Evolutionary conservation across 495 filamentous ascomycete genomes (phyloP), one percentile per base, ranked within the genome.

Genomic region (Penicillium odoratum): DNA sequence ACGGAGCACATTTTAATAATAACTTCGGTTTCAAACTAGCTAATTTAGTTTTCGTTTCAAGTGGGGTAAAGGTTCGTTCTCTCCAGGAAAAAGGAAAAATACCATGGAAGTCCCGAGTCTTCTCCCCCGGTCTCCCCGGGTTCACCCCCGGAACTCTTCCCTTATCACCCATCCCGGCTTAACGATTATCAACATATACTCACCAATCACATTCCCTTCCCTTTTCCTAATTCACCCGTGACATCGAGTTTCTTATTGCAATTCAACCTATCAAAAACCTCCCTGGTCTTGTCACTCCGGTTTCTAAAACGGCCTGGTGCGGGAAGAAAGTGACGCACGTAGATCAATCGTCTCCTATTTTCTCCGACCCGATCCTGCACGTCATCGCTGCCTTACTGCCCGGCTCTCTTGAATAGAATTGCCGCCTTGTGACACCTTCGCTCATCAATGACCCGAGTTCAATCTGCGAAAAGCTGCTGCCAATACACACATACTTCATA

Each of bases 151-250:
- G 51, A 43, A 53, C 46, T n/a, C 57, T 13, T 48, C 38, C 50
- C 33, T 60, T 57, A 61, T 60, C 59, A 48, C 5, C 10, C n/a
- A 33, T 40, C 43, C 49, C 58, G 60, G 63, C 48, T 63, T 60
- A 68, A 63, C 49, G 56, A 58, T 59, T 58, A 61, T 53, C 60
- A 64, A 56, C 44, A 36, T 53, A 40, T 5, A 40, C 18, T 43
- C 50, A 18, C 47, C 44, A 48, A 38, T 55, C 55, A 68, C 55
- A 50, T 52, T 53, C 40, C 13, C 33, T 13, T 59, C 34, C 40
- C 46, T 59, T 15, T 25, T 61, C 62, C 66, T 69, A 69, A 44
- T 62, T 66, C 47, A 62, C 66, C 66, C 66, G 66, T 62, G 56
- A 60, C 57, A 59, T 58, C 53, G 9, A 48, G 51, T 56, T 43